Base-by-base conservation (phyloP, 768 basidiomycete species). In the Leccinum subgranulosum region DNA sequence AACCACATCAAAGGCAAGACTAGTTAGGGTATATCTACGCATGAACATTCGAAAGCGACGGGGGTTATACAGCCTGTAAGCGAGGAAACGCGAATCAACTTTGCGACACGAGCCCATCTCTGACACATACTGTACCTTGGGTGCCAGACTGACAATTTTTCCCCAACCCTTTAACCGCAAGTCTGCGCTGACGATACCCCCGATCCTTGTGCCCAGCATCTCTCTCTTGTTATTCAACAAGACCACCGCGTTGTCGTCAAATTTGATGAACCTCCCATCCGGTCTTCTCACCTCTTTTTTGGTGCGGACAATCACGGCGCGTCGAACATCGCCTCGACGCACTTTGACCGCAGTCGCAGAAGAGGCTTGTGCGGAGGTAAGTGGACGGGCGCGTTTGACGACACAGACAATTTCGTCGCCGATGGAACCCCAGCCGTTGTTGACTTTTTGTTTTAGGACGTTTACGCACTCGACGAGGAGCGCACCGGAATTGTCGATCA, bases 351-450 rank as follows among this genome's bases (percentile, higher is more conserved):
- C 90, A 27, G 86, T 88, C 7, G 87, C 81, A 6, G 89, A 85
- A 7, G 84, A 79, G 47, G 86, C 81, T 0, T 83, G 75, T 8
- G 85, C 81, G 5, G 84, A 81, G 10, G 88, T 82, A 10, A 94
- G 75, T 12, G 94, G 93, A 14, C 94, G 84, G 4, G 96, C 95
- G 55, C 86, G 84, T 70, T 97, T 92, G 59, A 98, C 87, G 56
- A 98, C 94, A 56, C 93, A 94, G 63, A 96, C 94, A 59, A 97
- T 93, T 73, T 96, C 94, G 75, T 98, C 95, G 48, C 95, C 95
- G 15, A 94, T 90, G 31, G 84, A 81, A 33, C 94, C 96, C 84
- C 91, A 92, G 46, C 95, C 95, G 64, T 94, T 91, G 72, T 92
- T 95, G 65, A 94, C 92, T 74, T 98, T 98, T 71, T 92, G 86